Evolutionary conservation across 2,329 filamentous ascomycete genomes (phyloP), one percentile per base, ranked within the genome.

Genomic region (Hypoxylon sp.): DNA sequence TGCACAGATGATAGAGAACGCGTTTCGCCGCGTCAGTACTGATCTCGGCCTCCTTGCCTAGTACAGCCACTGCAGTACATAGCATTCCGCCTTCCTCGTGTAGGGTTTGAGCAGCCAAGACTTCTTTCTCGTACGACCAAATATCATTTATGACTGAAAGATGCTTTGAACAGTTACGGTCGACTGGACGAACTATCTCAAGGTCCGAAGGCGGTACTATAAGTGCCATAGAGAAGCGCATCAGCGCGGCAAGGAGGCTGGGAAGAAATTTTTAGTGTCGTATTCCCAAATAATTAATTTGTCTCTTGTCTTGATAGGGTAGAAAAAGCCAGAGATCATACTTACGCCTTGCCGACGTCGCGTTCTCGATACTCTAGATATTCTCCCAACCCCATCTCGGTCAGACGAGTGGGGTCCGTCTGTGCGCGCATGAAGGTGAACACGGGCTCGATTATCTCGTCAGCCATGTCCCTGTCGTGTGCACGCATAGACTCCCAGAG

Each of bases 391-490:
- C 62, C 66, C 44, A 71, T 73, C n/a, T 72, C 71, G 0, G 32
- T 60, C 19, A 67, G 27, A 0, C 76, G 71, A 2, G 35, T 32
- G 6, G 66, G 51, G 29, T 80, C 78, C 1, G 78, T 79, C 71
- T 82, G 80, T 0, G 81, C 77, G 1, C 75, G 62, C 79, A 82
- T 81, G 71, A 82, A 82, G 0, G 65, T 67, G 44, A 80, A 80
- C 2, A 71, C 69, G 0, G 79, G 78, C 59, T 81, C 80, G 0
- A 79, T 71, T 3, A 82, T 69, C 5, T 76, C 74, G 44, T 80
- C 68, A 1, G 80, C 77, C 6, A 81, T 62, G 7, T 68, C 69
- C 0, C 27, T 54, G 61, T 82, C 79, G 48, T 65, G 60, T 2
- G 68, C 73, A 10, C 80, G 73, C 79, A 83, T 81, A 21, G 58